Percentiles rank a stretch among this genome's conserved stretches.
These are phyloP conservation scores for Clarireedia hainanense DNA, from an alignment of 2,329 filamentous ascomycete genomes.

Conservation along the genomic window DNA sequence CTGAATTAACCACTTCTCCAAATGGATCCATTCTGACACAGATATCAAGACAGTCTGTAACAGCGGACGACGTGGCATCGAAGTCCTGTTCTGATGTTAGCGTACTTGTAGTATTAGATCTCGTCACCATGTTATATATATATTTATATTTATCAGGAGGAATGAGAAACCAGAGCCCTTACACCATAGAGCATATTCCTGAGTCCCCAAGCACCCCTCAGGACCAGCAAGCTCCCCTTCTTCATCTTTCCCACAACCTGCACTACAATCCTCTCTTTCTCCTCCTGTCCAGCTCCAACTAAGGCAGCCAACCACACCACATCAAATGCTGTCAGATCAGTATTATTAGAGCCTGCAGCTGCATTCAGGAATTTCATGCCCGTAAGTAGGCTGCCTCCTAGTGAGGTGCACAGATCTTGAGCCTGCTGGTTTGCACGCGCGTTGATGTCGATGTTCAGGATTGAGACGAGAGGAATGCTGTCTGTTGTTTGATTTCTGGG, in stretches of 20 bases:
- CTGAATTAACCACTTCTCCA: slow-evolving; percentile 42
- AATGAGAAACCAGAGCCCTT: slow-evolving; percentile 13
- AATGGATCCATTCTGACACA: slow-evolving; percentile 40
- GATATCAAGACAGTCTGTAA: slow-evolving; percentile 32
- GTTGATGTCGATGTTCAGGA: slow-evolving; percentile 35
- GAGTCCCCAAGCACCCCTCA: slow-evolving; percentile 38
- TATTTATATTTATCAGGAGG: background rate
- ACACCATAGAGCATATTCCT: slow-evolving; percentile 41
- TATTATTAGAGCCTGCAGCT: slow-evolving; percentile 25
- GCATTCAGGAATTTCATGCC: slow-evolving; percentile 33
- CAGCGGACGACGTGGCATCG: slow-evolving; percentile 30
- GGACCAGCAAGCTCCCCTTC: slow-evolving; percentile 36
- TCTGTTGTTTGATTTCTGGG: background rate
- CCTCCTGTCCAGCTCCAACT: slow-evolving; percentile 35
- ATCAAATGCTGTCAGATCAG: slow-evolving; percentile 31
- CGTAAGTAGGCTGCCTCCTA: slow-evolving; percentile 24
- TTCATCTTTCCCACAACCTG: slow-evolving; percentile 33
- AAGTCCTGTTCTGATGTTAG: slow-evolving; percentile 27
- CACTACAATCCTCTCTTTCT: slow-evolving; percentile 36
- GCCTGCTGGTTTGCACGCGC: slow-evolving; percentile 30
- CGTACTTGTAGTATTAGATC: background rate
- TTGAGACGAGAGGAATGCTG: background rate
- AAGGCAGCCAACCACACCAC: slow-evolving; percentile 44
- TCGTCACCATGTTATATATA: background rate
- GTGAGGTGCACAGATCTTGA: slow-evolving; percentile 23